These are phyloP conservation scores for Trypanosoma cruzi DNA, from an alignment of 208 protist species.

Conservation along the genomic window DNA sequence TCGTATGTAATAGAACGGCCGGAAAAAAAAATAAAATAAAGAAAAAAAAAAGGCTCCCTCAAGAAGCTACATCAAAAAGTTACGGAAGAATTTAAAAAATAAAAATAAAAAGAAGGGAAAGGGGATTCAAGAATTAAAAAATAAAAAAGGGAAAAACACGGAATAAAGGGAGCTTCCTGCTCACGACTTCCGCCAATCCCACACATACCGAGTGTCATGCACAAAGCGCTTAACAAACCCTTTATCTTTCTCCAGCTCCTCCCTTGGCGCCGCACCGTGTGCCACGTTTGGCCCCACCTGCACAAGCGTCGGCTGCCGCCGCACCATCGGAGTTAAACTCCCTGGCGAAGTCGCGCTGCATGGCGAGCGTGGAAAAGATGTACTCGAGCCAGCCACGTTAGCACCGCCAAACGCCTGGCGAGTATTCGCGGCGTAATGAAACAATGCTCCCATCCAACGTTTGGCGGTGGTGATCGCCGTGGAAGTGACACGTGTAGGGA, in stretches of 20 bases:
- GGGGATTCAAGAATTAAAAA: background rate
- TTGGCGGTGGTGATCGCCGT: slow-evolving; percentile 41
- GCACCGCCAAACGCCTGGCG: background rate
- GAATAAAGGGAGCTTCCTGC: too few species aligned
- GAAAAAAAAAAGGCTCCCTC: too few species aligned
- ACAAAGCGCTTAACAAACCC: slow-evolving; percentile 39
- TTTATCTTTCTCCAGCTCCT: slow-evolving; percentile 1
- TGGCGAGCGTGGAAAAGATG: background rate
- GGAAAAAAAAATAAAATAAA: too few species aligned
- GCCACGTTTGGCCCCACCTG: slow-evolving; percentile 10
- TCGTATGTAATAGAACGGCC: too few species aligned
- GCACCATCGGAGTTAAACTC: slow-evolving; percentile 2
- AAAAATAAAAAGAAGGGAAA: background rate
- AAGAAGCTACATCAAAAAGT: too few species aligned
- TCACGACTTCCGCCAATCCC: slow-evolving; percentile 51
- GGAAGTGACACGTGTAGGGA: slow-evolving; percentile 50
- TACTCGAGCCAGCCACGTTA: background rate
- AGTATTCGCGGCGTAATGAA: slow-evolving; percentile 43
- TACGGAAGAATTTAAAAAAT: background rate
- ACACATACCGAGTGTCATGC: slow-evolving; percentile 47
- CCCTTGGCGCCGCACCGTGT: background rate
- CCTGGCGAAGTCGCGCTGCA: background rate
- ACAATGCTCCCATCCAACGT: slow-evolving; percentile 49
- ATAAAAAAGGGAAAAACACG: background rate
- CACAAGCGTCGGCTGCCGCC: slow-evolving; percentile 24